Percentiles rank a stretch among this genome's conserved stretches.
phyloP scores from a whole-genome alignment of 192 early-diverging fungal species.

The Geranomyces michiganensis region DNA sequence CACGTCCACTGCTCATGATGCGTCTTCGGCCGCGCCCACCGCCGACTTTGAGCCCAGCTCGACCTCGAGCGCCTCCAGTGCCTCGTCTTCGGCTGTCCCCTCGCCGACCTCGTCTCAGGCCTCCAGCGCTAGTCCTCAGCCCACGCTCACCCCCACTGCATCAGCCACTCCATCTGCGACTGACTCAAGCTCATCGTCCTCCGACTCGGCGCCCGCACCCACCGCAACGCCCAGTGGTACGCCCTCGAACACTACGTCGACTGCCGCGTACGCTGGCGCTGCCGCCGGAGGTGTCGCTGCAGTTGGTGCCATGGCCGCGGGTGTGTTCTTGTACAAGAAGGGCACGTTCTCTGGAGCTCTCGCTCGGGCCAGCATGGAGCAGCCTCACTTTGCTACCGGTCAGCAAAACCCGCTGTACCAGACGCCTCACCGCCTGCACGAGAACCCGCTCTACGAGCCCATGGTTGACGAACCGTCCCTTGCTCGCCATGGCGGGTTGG shows the following conservation, averaged over 20 bases:
- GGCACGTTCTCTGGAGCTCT: conserved; percentile 14
- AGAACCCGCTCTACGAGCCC: conserved; percentile 37
- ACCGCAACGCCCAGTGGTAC: not conserved
- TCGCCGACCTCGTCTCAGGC: not conserved
- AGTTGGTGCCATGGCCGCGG: conserved; percentile 20
- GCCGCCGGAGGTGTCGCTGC: conserved; percentile 26
- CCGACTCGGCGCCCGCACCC: not conserved
- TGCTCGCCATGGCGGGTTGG: too few species aligned
- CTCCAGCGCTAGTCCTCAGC: not conserved
- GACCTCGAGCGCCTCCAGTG: not conserved
- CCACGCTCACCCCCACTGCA: not conserved
- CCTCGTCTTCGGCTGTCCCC: not conserved
- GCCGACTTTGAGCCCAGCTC: not conserved
- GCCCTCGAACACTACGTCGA: not conserved
- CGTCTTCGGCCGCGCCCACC: not conserved
- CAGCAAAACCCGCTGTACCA: conserved; percentile 32
- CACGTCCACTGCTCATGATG: not conserved
- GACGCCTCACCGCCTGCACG: conserved; percentile 18
- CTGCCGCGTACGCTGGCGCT: conserved; percentile 13
- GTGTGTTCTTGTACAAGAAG: conserved; percentile 24
- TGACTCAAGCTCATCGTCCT: not conserved
- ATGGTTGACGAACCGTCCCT: not conserved
- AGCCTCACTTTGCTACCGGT: conserved; percentile 17
- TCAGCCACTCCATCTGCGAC: conserved; percentile 11
- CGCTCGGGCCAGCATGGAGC: conserved; percentile 5